These are phyloP conservation scores for Metschnikowia noctiluminum DNA, from an alignment of 805 yeast species.

Conservation along the genomic window DNA sequence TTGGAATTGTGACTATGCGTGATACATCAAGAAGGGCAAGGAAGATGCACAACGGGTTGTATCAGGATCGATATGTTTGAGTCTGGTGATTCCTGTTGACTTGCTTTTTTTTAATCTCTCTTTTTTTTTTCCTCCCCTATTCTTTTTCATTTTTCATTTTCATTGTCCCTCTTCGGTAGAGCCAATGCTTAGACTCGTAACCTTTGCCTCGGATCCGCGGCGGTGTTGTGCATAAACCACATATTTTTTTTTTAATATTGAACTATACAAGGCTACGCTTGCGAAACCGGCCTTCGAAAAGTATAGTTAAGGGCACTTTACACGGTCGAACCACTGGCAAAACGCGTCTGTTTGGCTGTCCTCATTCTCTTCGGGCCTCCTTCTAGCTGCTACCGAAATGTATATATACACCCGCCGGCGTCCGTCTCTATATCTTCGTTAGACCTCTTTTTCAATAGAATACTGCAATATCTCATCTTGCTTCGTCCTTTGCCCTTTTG, in stretches of 20 bases:
- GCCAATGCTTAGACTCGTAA: no score
- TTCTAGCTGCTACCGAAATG: neutral
- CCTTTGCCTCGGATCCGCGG: neutral
- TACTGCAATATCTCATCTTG: neutral
- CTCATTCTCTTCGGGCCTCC: neutral
- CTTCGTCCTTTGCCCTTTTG: no score
- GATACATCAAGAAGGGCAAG: no score
- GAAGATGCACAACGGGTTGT: no score
- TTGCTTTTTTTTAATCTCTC: no score
- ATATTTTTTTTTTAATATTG: no score
- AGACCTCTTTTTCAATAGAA: neutral
- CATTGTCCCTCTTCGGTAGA: no score
- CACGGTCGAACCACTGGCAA: neutral
- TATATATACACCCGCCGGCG: neutral
- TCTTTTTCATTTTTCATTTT: no score
- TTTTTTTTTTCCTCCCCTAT: no score
- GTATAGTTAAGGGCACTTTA: neutral
- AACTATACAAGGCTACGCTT: neutral
- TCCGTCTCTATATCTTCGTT: neutral
- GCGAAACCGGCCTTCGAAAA: neutral
- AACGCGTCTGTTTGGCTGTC: neutral
- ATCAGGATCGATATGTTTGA: no score
- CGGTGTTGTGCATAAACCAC: neutral
- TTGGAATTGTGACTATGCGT: no score
- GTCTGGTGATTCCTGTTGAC: no score